These are phyloP conservation scores for Cercospora zeina DNA, from an alignment of 2,329 filamentous ascomycete species.

Conservation along the genomic window DNA sequence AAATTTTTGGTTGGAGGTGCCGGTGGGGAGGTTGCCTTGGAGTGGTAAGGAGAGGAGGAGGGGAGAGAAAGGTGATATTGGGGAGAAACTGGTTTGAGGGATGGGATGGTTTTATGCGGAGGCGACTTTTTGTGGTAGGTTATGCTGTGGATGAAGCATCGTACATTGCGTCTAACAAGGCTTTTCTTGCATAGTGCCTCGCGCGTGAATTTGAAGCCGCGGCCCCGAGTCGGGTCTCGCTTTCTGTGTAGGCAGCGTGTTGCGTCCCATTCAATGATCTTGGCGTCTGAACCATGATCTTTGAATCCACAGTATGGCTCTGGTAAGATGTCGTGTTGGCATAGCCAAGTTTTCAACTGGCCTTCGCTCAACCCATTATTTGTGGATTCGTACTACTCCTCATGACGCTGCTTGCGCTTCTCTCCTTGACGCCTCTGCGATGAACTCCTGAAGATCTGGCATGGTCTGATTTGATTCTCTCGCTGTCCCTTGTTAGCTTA, in stretches of 20 bases:
- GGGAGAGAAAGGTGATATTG: background rate
- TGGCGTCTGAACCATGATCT: too few relatives aligned
- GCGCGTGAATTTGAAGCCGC: background rate
- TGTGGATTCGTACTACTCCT: background rate
- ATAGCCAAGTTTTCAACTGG: too few relatives aligned
- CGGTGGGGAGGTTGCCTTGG: slow-evolving; percentile 43
- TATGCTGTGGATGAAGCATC: background rate
- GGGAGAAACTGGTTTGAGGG: background rate
- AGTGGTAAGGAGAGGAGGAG: slow-evolving; percentile 26
- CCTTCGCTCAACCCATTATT: background rate
- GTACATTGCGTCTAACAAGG: background rate
- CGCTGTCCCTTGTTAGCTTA: background rate
- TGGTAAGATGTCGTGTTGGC: too few relatives aligned
- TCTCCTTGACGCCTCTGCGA: slow-evolving; percentile 1
- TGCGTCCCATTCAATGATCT: too few relatives aligned
- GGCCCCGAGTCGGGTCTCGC: background rate
- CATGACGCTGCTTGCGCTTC: background rate
- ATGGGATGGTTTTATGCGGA: background rate
- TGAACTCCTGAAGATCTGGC: background rate
- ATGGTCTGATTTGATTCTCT: background rate
- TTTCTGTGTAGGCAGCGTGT: too few relatives aligned
- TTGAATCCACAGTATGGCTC: too few relatives aligned
- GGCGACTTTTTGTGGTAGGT: background rate
- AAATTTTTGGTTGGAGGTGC: slow-evolving; percentile 36
- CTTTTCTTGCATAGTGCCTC: background rate